phyloP scores from a whole-genome alignment of 257 asterid genomes.

The Petunia axillaris region DNA sequence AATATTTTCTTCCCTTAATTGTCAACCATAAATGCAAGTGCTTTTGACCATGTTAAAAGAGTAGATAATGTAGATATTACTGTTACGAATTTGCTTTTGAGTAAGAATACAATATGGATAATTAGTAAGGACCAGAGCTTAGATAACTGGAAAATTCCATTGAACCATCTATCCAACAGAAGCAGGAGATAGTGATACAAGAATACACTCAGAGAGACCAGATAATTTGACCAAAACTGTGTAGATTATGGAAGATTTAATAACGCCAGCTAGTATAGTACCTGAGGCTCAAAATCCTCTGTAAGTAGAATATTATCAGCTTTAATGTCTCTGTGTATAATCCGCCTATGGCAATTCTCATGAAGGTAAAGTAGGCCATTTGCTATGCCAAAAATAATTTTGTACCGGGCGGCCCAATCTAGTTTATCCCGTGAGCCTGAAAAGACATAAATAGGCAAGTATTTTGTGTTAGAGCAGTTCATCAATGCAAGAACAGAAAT shows the following conservation, averaged over 20 bases:
- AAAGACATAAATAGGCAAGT: not conserved
- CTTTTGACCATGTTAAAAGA: not conserved
- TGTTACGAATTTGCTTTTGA: not conserved
- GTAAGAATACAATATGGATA: not conserved
- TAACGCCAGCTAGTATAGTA: constrained; percentile 24
- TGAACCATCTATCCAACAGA: not conserved
- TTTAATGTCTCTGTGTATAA: constrained; percentile 73
- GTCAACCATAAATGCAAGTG: too few relatives aligned
- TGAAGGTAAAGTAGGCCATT: constrained; percentile 69
- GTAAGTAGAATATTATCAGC: constrained; percentile 68
- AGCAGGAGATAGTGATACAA: not conserved
- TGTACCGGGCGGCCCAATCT: constrained; percentile 61
- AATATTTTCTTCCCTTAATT: too few relatives aligned
- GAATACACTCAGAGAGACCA: constrained; percentile 1
- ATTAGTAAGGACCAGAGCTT: not conserved
- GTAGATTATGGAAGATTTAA: constrained; percentile 10
- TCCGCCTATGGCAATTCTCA: constrained; percentile 60
- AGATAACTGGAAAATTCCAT: not conserved
- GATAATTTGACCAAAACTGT: constrained; percentile 15
- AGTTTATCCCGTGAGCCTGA: constrained; percentile 50
- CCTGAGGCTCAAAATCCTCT: constrained; percentile 71
- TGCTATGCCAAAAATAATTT: constrained; percentile 64
- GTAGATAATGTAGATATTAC: not conserved
- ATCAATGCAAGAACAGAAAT: not conserved
- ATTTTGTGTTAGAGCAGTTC: not conserved